phyloP scores from a whole-genome alignment of 2,329 filamentous ascomycete genomes.

The Penicillium digitatum region DNA sequence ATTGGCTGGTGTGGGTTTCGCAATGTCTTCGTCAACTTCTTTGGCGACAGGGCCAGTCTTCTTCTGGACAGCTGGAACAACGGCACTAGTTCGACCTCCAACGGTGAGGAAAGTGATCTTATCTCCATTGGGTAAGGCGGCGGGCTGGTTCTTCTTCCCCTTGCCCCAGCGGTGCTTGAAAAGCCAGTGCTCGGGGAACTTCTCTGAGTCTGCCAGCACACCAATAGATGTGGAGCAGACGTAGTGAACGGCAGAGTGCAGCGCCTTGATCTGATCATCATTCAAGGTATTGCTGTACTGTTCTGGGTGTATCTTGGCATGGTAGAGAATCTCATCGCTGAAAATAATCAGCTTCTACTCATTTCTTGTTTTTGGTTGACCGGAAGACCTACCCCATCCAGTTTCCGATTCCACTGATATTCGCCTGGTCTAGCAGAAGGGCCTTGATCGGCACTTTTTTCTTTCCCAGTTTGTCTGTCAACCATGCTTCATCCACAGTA shows the following conservation, averaged over 20 bases:
- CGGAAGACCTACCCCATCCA: conserved; percentile 68
- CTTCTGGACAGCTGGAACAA: conserved; percentile 80
- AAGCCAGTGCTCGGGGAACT: conserved; percentile 83
- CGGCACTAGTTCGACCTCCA: conserved; percentile 84
- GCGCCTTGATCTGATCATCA: conserved; percentile 63
- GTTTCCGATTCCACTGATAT: conserved; percentile 90
- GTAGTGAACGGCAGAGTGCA: conserved; percentile 70
- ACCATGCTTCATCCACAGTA: conserved; percentile 69
- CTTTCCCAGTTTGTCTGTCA: conserved; percentile 64
- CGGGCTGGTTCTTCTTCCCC: conserved; percentile 66
- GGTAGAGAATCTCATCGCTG: conserved; percentile 83
- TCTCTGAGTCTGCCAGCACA: conserved; percentile 71
- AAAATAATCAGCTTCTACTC: not conserved
- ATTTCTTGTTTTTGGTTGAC: not conserved
- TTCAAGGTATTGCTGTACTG: conserved; percentile 82
- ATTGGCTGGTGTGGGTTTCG: conserved; percentile 18
- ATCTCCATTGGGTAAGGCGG: conserved; percentile 73
- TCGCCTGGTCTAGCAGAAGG: conserved; percentile 78
- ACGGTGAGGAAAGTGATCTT: conserved; percentile 84
- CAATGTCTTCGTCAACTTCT: conserved; percentile 41
- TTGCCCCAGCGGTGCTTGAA: conserved; percentile 89
- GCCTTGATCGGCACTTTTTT: conserved; percentile 88
- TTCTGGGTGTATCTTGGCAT: conserved; percentile 84
- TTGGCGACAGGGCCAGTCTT: conserved; percentile 63
- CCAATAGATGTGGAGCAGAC: conserved; percentile 79